These are phyloP conservation scores for Solanum sitiens DNA, from an alignment of 257 asterid genomes.

Conservation along the genomic window DNA sequence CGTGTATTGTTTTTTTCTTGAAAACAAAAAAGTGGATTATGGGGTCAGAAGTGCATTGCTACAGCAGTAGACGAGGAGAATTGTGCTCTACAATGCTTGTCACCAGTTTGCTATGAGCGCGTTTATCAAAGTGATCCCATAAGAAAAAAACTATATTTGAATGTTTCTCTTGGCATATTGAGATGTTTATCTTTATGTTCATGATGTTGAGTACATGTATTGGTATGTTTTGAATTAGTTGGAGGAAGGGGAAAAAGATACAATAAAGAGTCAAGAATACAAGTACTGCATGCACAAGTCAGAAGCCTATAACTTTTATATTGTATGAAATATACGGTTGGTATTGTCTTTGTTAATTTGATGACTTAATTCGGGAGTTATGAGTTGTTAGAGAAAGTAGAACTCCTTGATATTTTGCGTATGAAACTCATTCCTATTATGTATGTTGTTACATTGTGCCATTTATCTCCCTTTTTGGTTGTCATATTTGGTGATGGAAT, in stretches of 20 bases:
- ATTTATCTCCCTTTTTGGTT: not conserved
- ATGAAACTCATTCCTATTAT: not conserved
- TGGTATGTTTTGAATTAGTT: slow-evolving; percentile 31
- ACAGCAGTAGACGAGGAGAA: slow-evolving; percentile 70
- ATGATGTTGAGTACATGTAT: not conserved
- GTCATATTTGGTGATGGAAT: not conserved
- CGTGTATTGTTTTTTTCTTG: not conserved
- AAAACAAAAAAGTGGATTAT: slow-evolving; percentile 54
- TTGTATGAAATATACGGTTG: not conserved
- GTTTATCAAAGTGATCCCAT: slow-evolving; percentile 92
- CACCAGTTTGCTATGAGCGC: slow-evolving; percentile 70
- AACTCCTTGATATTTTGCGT: not conserved
- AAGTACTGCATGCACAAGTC: slow-evolving; percentile 97
- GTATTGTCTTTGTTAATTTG: not conserved
- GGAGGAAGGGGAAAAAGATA: slow-evolving; percentile 96
- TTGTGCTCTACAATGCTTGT: slow-evolving; percentile 73
- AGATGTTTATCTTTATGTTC: not conserved
- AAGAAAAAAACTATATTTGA: slow-evolving; percentile 5
- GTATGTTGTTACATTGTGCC: not conserved
- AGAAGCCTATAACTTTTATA: not conserved
- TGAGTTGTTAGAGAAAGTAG: not conserved
- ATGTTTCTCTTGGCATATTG: not conserved
- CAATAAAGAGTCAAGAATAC: slow-evolving; percentile 65
- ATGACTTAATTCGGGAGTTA: not conserved
- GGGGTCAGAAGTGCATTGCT: slow-evolving; percentile 74